Percentiles rank a stretch among this genome's conserved stretches.
Conservation (phyloP, 371 early-diverging fungal genomes). For the Mortierella polycephala region DNA sequence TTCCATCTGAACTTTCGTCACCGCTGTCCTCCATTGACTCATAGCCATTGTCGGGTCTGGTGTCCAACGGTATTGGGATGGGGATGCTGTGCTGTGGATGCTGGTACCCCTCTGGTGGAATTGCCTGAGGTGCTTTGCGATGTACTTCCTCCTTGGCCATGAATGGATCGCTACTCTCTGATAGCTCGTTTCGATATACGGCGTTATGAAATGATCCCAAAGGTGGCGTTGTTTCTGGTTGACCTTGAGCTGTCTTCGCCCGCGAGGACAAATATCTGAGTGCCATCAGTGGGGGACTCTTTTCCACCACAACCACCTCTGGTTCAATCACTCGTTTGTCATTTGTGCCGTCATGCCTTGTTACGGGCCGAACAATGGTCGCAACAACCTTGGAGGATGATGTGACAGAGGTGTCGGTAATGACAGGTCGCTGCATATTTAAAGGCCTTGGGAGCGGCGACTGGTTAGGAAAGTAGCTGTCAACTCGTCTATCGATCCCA, state of each 20-base stretch:
- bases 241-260: not conserved
- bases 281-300: not conserved
- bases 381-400: slow-evolving; percentile 15
- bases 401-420: slow-evolving; percentile 8
- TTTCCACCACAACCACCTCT: not conserved
- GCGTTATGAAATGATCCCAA: not conserved
- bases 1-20: not conserved
- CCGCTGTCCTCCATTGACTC: not conserved
- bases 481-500: not conserved
- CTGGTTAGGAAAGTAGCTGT: not conserved
- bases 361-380: not conserved
- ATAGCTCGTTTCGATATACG: not conserved
- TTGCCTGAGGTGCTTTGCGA: slow-evolving; percentile 20
- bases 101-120: slow-evolving; percentile 9
- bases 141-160: slow-evolving; percentile 22
- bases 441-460: slow-evolving; percentile 27
- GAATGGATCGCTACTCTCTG: not conserved
- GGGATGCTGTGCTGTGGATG: slow-evolving; percentile 3
- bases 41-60: not conserved
- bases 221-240: not conserved
- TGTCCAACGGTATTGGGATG: not conserved
- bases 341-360: not conserved
- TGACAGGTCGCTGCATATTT: slow-evolving; percentile 10
- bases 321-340: slow-evolving; percentile 5
- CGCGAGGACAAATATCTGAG: not conserved